phyloP scores from a whole-genome alignment of 331 rosid species.

The Malus hybrid region DNA sequence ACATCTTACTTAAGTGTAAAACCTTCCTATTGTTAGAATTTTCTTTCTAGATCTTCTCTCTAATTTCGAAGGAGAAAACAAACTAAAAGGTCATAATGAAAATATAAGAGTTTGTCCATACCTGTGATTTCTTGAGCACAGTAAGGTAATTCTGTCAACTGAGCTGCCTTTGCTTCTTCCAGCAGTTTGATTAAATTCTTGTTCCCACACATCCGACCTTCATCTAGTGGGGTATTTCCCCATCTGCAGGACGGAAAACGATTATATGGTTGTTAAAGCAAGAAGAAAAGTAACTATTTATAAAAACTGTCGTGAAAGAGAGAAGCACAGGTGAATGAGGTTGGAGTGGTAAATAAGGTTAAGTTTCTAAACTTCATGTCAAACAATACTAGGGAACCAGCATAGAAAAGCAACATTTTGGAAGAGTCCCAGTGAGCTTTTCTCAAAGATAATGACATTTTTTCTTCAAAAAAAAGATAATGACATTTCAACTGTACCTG shows the following conservation, averaged over 20 bases:
- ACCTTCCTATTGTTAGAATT: not conserved
- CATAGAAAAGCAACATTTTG: not conserved
- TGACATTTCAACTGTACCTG: conserved; percentile 42
- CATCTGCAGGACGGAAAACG: conserved; percentile 44
- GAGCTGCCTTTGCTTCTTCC: conserved; percentile 65
- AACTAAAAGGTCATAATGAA: not conserved
- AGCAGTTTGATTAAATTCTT: conserved; percentile 63
- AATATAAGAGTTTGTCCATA: conserved; percentile 11
- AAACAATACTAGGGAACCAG: not conserved
- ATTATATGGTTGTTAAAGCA: not conserved
- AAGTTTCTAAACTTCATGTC: not conserved
- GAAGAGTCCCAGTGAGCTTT: not conserved
- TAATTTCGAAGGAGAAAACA: not conserved
- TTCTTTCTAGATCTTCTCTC: not conserved
- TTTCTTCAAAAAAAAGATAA: no score
- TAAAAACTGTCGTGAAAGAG: not conserved
- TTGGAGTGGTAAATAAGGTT: not conserved
- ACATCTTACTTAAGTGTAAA: not conserved
- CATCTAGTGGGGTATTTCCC: conserved; percentile 96
- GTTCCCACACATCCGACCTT: conserved; percentile 76
- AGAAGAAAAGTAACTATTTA: not conserved
- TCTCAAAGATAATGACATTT: not conserved
- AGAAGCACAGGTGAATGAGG: not conserved
- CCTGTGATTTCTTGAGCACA: conserved; percentile 48
- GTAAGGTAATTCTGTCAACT: conserved; percentile 44